Evolutionary conservation across 2,329 filamentous ascomycete species (phyloP), one percentile per base, ranked within the genome.

Genomic region (Calonectria ilicicola): DNA sequence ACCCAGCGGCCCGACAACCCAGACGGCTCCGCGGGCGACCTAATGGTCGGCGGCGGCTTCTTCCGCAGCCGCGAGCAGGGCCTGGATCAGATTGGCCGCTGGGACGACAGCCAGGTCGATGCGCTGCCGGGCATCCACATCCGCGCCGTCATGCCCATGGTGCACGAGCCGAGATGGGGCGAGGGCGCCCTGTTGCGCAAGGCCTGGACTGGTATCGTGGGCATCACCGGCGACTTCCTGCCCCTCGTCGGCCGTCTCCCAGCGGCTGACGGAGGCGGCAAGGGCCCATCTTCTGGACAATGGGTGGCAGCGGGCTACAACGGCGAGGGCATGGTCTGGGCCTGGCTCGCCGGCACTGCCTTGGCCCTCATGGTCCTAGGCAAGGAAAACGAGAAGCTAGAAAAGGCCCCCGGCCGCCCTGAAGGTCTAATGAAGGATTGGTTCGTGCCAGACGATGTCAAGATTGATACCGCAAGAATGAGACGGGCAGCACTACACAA

Each of bases 21-120:
- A 1, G 76, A 82, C n/a, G 80, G 81, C 2, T 49, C 74, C 2
- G 77, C 81, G 0, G 84, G 86, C 1, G 86, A 90, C 69, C 80
- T 91, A 71, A 88, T 91, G 86, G 78, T 89, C 2, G 89, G 90
- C 2, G 90, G 90, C 0, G 90, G 88, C 0, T 86, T 90, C 67
- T 82, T 83, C 6, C 84, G 85, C 26, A 84, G 86, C 19, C 77
- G 80, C 6, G 80, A 82, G 6, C 79, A 85, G 10, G 89, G 88
- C 0, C 46, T 87, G 3, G 85, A 85, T 38, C 84, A 87, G 65
- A 51, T 91, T 0, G 89, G 88, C 0, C 74, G 86, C 2, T 85
- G 85, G 47, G 85, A 88, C 17, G 89, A 91, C 76, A 80, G 81
- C 8, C 76, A 78, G 9, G 74, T 85, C 12, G 86, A 88, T 21